Conservation (phyloP, 192 early-diverging fungal genomes). For the Entophlyctis luteolus region DNA sequence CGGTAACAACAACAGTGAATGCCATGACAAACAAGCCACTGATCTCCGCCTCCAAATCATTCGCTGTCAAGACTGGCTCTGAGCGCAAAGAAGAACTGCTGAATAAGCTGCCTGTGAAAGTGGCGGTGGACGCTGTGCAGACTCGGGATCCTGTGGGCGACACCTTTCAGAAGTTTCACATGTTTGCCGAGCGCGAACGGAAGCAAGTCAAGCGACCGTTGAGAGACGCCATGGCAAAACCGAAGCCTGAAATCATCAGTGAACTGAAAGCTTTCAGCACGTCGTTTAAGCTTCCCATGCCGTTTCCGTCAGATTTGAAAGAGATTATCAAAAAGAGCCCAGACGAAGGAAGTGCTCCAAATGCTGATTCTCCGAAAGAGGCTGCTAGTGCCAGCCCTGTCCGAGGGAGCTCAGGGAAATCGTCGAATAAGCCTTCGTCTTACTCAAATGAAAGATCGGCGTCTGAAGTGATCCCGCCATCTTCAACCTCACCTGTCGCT, state of each 20-base stretch:
- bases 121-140: conserved; percentile 34
- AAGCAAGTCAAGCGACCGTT: conserved; percentile 69
- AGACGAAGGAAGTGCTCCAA: not conserved
- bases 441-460: not conserved
- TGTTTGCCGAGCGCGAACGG: conserved; percentile 75
- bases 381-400: not conserved
- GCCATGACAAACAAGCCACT: not conserved
- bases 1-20: not conserved
- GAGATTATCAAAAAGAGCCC: conserved; percentile 26
- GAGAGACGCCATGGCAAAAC: conserved; percentile 53
- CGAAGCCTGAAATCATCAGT: conserved; percentile 67
- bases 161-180: conserved; percentile 42
- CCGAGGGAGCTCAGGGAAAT: not conserved
- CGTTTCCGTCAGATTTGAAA: conserved; percentile 14
- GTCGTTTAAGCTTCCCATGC: conserved; percentile 53
- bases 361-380: not conserved
- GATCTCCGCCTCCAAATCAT: too few relatives aligned
- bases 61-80: conserved; percentile 7
- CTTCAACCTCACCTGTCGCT: not conserved
- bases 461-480: not conserved
- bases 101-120: conserved; percentile 28
- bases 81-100: conserved; percentile 17
- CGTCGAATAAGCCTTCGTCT: not conserved
- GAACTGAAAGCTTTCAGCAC: conserved; percentile 78
- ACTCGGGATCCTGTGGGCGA: conserved; percentile 36